Base-by-base conservation (phyloP, 2,329 filamentous ascomycete species). In the Beauveria scarabaeidicola region DNA sequence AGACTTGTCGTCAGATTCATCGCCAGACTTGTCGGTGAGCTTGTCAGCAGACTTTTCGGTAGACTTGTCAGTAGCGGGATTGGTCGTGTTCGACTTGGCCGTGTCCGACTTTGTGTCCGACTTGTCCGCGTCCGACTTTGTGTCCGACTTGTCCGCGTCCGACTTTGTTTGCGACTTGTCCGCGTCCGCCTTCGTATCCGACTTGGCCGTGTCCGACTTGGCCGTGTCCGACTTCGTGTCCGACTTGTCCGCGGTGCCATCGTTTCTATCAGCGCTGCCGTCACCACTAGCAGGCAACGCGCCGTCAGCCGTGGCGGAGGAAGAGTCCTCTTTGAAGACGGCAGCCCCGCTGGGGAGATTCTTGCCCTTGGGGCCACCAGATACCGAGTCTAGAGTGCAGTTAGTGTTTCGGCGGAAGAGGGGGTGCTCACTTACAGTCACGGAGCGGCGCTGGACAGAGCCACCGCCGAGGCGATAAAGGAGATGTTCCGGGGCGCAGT, bases 351-450 rank as follows among this genome's bases (percentile, higher is more conserved):
- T 44, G 10, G 46, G 55, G 2, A 43, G 4, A 3, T 29, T 17
- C 11, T 32, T 44, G 7, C n/a, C 29, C 32, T 59, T 32, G 13
- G 23, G 41, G 32, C 29, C 11, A 3, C 59, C 59, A 44, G 60
- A 38, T 2, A 64, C 66, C 9, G 63, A 55, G 54, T 61, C 62
- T 63, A 66, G 61, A 46, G 61, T 62, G 66, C 67, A 69, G 63
- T 69, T 65, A 67, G 64, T 52, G 46, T 65, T 68, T 62, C 65
- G 62, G 25, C 61, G 63, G 38, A 63, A 62, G 13, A 66, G 52
- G 25, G 66, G 52, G 27, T 64, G 61, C 25, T 58, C 65, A 67
- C 68, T 66, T 61, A 70, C 68, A 60, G 64, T 32, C 11, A 63
- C 61, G 25, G 52, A 27, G 36, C 55, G 63, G 19, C 58, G 59